These are phyloP conservation scores for Komagataella ulmi DNA, from an alignment of 805 yeast genomes.

Conservation along the genomic window DNA sequence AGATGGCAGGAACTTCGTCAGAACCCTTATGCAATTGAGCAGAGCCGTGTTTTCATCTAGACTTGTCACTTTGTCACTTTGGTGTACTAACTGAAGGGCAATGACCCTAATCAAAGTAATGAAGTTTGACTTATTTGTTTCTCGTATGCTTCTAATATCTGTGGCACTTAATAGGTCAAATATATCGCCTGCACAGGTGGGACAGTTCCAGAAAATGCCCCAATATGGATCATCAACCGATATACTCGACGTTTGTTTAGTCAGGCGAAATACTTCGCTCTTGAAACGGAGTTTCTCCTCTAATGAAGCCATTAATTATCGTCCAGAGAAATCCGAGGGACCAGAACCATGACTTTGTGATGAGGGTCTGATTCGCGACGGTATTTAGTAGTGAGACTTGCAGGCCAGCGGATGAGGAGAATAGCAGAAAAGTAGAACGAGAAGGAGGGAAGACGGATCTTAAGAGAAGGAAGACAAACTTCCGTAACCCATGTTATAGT, in stretches of 20 bases:
- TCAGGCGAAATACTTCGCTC: conserved; percentile 45
- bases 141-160: conserved; percentile 50
- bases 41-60: conserved; percentile 11
- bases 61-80: conserved; percentile 13
- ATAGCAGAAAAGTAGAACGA: not conserved
- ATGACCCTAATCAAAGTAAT: conserved; percentile 32
- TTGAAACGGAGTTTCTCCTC: conserved; percentile 54
- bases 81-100: conserved; percentile 17
- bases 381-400: not conserved
- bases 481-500: not conserved
- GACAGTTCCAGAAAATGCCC: conserved; percentile 33
- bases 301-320: conserved; percentile 48
- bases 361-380: not conserved
- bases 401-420: not conserved
- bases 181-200: conserved; percentile 41
- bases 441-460: not conserved
- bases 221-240: conserved; percentile 25
- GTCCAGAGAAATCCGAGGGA: not conserved
- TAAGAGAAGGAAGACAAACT: no score
- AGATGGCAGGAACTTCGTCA: conserved; percentile 56
- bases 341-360: not conserved
- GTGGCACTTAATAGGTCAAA: conserved; percentile 38
- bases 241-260: conserved; percentile 26
- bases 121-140: conserved; percentile 44
- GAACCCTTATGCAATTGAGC: conserved; percentile 50